These are phyloP conservation scores for Alternaria infectoria DNA, from an alignment of 2,329 filamentous ascomycete species.

Conservation along the genomic window DNA sequence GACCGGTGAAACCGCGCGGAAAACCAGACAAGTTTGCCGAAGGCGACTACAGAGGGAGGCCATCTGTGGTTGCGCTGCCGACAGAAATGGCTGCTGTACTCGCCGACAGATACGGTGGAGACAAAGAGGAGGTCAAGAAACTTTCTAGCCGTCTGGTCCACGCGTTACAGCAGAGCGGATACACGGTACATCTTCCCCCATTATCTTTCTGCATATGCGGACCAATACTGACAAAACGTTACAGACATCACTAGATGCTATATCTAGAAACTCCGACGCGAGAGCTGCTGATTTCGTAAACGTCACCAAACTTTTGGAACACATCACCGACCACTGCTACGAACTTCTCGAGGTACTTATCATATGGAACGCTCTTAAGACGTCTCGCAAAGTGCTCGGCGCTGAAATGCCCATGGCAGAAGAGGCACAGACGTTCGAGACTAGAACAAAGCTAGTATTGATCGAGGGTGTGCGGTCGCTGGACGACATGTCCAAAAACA, in stretches of 20 bases:
- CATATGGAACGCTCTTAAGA: slow-evolving; percentile 53
- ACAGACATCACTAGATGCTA: slow-evolving; percentile 13
- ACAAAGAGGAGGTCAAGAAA: slow-evolving; percentile 49
- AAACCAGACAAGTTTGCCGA: slow-evolving; percentile 18
- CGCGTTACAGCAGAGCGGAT: slow-evolving; percentile 35
- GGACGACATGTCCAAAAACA: slow-evolving; percentile 6
- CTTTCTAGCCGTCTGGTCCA: slow-evolving; percentile 50
- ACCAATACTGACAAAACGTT: neutral
- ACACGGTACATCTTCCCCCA: slow-evolving; percentile 18
- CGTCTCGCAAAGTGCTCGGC: slow-evolving; percentile 51
- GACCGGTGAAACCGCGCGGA: neutral
- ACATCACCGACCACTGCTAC: slow-evolving; percentile 13
- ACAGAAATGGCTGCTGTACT: slow-evolving; percentile 53
- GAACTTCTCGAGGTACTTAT: slow-evolving; percentile 43
- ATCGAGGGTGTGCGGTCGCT: slow-evolving; percentile 4
- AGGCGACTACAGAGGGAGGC: slow-evolving; percentile 35
- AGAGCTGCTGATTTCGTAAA: slow-evolving; percentile 19
- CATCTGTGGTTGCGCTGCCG: slow-evolving; percentile 50
- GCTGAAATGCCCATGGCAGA: slow-evolving; percentile 38
- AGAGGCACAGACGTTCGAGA: slow-evolving; percentile 26
- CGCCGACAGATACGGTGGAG: slow-evolving; percentile 46
- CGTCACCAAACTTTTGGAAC: neutral
- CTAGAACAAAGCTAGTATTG: slow-evolving; percentile 12
- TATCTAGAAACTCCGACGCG: neutral
- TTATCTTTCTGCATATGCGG: neutral